Evolutionary conservation across 495 filamentous ascomycete genomes (phyloP).

Genomic region (Parathielavia appendiculata): DNA sequence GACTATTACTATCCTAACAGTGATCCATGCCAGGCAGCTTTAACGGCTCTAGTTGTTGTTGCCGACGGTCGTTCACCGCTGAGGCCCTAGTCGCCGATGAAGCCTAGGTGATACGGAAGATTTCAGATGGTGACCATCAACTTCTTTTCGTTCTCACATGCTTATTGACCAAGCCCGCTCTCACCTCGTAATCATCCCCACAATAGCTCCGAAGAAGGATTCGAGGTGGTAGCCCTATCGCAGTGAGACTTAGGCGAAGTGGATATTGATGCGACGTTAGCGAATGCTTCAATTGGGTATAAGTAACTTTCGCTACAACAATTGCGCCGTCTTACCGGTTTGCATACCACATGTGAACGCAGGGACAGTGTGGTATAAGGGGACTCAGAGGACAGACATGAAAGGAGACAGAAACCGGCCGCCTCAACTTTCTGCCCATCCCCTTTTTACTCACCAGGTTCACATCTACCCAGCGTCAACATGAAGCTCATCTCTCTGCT

Average conservation of each 20-base stretch:
- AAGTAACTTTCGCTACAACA: not conserved
- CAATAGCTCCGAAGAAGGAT: not conserved
- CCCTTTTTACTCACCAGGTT: not conserved
- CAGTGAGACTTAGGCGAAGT: not conserved
- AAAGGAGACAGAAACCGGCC: not conserved
- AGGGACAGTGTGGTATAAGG: not conserved
- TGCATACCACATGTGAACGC: not conserved
- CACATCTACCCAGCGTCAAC: not conserved
- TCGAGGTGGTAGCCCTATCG: not conserved
- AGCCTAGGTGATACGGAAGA: no score
- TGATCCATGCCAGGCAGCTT: no score
- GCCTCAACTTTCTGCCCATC: not conserved
- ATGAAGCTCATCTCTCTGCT: constrained; percentile 17
- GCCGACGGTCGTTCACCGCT: no score
- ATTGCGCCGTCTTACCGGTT: constrained; percentile 1
- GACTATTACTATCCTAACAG: no score
- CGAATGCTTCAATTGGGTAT: not conserved
- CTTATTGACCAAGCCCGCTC: no score
- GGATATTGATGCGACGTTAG: not conserved
- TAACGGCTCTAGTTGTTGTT: no score
- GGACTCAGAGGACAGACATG: not conserved
- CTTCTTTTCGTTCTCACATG: no score
- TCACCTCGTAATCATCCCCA: no score
- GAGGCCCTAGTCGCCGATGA: no score
- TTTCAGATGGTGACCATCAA: no score